Evolutionary conservation across 257 asterid species (phyloP).

Genomic region (Nicotiana tomentosiformis): DNA sequence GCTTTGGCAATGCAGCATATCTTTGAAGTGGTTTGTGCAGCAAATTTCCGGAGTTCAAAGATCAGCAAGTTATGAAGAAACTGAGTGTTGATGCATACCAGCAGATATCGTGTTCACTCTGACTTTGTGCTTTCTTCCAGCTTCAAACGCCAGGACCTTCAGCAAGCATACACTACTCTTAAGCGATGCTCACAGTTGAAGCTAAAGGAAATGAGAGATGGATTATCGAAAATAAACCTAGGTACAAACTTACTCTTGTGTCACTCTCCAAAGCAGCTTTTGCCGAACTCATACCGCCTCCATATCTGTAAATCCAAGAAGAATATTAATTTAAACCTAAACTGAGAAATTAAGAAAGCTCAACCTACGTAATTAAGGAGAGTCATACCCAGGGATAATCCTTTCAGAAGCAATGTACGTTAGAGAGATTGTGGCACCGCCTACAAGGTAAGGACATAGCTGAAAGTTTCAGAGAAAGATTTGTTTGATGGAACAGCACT

Average conservation of each 20-base stretch:
- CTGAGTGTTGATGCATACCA: slow-evolving; percentile 38
- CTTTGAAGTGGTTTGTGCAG: not conserved
- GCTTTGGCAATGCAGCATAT: not conserved
- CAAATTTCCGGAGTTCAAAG: not conserved
- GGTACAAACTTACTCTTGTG: slow-evolving; percentile 51
- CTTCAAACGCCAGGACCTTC: slow-evolving; percentile 97
- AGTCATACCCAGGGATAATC: slow-evolving; percentile 83
- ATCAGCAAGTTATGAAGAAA: not conserved
- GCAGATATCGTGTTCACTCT: slow-evolving; percentile 98
- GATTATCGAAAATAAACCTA: not conserved
- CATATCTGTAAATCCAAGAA: slow-evolving; percentile 50
- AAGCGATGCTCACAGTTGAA: not conserved
- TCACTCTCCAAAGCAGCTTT: slow-evolving; percentile 97
- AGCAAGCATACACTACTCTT: slow-evolving; percentile 11
- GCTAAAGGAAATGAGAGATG: not conserved
- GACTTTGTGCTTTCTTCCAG: slow-evolving; percentile 70
- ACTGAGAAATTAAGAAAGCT: not conserved
- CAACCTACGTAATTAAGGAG: not conserved
- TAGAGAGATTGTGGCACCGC: slow-evolving; percentile 89
- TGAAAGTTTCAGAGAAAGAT: not conserved
- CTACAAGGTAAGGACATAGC: slow-evolving; percentile 29
- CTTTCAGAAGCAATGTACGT: slow-evolving; percentile 95
- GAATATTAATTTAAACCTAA: not conserved
- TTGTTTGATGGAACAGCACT: not conserved
- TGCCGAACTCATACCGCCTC: slow-evolving; percentile 98